Evolutionary conservation across 352 stramenopile genomes (phyloP), one percentile per base, ranked within the genome.

Genomic region (Phytophthora constricta): DNA sequence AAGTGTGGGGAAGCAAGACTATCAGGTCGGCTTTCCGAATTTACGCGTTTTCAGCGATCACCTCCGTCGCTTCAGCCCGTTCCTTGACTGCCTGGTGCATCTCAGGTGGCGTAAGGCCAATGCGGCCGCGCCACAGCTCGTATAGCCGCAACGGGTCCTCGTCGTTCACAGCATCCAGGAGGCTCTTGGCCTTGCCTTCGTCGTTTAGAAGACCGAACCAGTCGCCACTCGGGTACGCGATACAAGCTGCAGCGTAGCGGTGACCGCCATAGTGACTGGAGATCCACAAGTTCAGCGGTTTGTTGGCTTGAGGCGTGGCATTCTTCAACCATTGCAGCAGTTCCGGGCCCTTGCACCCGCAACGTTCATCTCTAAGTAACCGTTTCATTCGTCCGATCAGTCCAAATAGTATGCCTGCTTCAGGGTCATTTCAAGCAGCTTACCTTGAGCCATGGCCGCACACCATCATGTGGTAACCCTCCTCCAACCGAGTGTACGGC

Each of bases 181-280:
- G 73, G 1, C 47, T 47, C 27, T 76, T 65, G 0, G 76, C 81
- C 49, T 88, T 85, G 13, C 76, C 59, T 53, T 81, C 64, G 16
- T 79, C 64, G 54, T 94, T 94, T 1, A 94, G 50, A 1, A 91
- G 62, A 2, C 84, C 84, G 53, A 92, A 94, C 84, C 86, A 94
- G 55, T 94, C 80, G 22, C 86, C 84, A 19, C 75, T 84, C 22
- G 86, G 86, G 52, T 94, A 92, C 59, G 80, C 74, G 64, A 94
- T 87, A 52, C 80, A 90, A 48, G 86, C 84, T 25, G 79, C 84
- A 4, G 84, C 86, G 57, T 91, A 91, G 4, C 84, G 84, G 45
- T 92, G 82, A n/a, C 84, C 86, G 8, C 84, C 84, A 49, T 85
- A 92, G 50, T 94, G 84, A 47, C 84, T 94, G 3, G 80, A 79